Base-by-base conservation (phyloP, 441 rosid species). In the Kokia cookei region DNA sequence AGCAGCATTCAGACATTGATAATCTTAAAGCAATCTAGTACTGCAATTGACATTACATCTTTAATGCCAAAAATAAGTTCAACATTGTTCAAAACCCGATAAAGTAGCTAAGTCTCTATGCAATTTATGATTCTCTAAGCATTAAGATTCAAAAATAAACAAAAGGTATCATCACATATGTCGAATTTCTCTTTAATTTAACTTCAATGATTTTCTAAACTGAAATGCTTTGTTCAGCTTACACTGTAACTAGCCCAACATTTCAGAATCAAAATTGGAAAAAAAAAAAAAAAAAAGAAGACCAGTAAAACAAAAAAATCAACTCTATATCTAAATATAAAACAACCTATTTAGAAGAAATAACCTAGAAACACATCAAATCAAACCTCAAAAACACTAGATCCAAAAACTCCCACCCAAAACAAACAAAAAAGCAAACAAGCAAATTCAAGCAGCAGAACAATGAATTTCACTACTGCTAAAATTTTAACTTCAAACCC, bases 341-440 rank as follows among this genome's bases (percentile, higher is more conserved):
- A 11, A 24, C 24, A 40, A 35, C 65, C 73, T 79, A 79, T 75
- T 72, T 54, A 65, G 32, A 26, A 45, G 58, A 72, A 74, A 71
- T 3, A 48, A 74, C 27, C 70, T 35, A 37, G 32, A 12, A 47
- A 35, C 26, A 77, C 27, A 45, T 64, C 74, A 71, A 69, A 73
- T 75, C 67, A 43, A 77, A 72, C 77, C 17, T 54, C 70, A 26
- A 69, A 79, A 77, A 79, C 79, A 76, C 75, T 71, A 84, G 86
- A 86, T 90, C 88, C 82, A 75, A 70, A 72, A 75, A 70, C 74
- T 11, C 73, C 8, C 17, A 17, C 3, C 70, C 14, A 19, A 19
- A 19, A 19, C 22, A 19, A 19, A 19, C 22, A 19, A 19, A 19
- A 19, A 19, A 19, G 0, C 22, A 19, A 19, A 19, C 22, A 19